Base-by-base conservation (phyloP, 768 basidiomycete genomes). In the Amanita brunnescens region DNA sequence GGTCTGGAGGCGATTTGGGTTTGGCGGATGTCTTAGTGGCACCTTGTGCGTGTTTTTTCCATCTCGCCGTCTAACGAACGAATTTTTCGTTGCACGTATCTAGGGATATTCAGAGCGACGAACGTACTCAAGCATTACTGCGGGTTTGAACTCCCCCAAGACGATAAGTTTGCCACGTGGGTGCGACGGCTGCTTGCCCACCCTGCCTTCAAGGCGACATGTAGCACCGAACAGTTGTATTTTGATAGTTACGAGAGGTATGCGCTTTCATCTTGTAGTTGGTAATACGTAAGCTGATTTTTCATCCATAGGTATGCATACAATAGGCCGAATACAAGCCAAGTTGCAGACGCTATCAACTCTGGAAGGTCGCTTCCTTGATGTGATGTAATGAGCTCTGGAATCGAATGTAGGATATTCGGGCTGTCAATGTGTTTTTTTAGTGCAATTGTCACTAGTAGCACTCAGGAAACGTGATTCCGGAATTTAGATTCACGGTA, bases 331-430 rank as follows among this genome's bases (percentile, higher is more conserved):
- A 83, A 87, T 59, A 87, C 85, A 3, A 85, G 85, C 58, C 81
- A 82, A 58, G 82, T 86, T 9, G 85, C 85, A 5, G 80, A 78
- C 55, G 86, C 86, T 3, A 87, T 87, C 57, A 88, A 88, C 53
- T 63, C 77, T 6, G 85, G 85, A 20, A 72, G 70, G 45, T 74
- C 69, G 0, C 64, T 88, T 26, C 86, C 85, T 48, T 87, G 67
- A 81, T 29, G n/a, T n/a, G n/a, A n/a, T n/a, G n/a, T n/a, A n/a
- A n/a, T n/a, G n/a, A n/a, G n/a, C n/a, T n/a, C n/a, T n/a, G n/a
- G n/a, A n/a, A n/a, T n/a, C n/a, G n/a, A n/a, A n/a, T n/a, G n/a
- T n/a, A n/a, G n/a, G n/a, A n/a, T n/a, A n/a, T n/a, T n/a, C n/a
- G n/a, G n/a, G n/a, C n/a, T n/a, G n/a, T n/a, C n/a, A n/a, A n/a